phyloP scores from a whole-genome alignment of 805 yeast species.

The Zygosaccharomyces pseudorouxii region DNA sequence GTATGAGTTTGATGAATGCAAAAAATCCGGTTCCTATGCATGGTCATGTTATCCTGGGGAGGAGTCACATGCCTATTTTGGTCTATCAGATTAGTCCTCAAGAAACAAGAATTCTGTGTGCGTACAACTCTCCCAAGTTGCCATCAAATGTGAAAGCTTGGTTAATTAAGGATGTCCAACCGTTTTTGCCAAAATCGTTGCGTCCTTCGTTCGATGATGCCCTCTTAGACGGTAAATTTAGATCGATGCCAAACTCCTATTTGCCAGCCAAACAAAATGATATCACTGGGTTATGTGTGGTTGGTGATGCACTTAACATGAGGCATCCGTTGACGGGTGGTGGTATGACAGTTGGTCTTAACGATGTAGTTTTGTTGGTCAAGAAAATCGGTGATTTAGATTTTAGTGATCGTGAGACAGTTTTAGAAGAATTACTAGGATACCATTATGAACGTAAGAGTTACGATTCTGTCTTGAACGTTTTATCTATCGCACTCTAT shows the following conservation, averaged over 20 bases:
- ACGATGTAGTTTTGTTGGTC: slow-evolving; percentile 68
- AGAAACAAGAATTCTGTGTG: slow-evolving; percentile 87
- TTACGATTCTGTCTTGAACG: slow-evolving; percentile 80
- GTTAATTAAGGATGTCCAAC: slow-evolving; percentile 55
- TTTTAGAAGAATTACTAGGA: slow-evolving; percentile 52
- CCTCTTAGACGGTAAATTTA: slow-evolving; percentile 51
- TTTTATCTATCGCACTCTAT: slow-evolving; percentile 85
- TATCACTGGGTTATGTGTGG: slow-evolving; percentile 68
- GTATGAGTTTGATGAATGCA: slow-evolving; percentile 70
- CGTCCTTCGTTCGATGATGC: slow-evolving; percentile 69
- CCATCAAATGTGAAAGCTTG: slow-evolving; percentile 68
- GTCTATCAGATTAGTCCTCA: slow-evolving; percentile 79
- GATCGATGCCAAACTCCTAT: slow-evolving; percentile 92
- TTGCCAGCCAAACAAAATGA: slow-evolving; percentile 71
- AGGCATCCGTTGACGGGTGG: slow-evolving; percentile 98
- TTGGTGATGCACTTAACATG: slow-evolving; percentile 96
- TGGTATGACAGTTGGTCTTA: slow-evolving; percentile 97
- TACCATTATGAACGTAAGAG: slow-evolving; percentile 78
- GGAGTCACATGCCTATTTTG: slow-evolving; percentile 75
- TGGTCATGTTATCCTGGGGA: slow-evolving; percentile 87
- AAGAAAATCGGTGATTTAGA: slow-evolving; percentile 39
- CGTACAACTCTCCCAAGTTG: slow-evolving; percentile 65
- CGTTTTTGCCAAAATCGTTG: slow-evolving; percentile 59
- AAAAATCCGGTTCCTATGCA: slow-evolving; percentile 66
- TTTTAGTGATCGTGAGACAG: slow-evolving; percentile 52